Base-by-base conservation (phyloP, 2,329 filamentous ascomycete genomes). In the Aspergillus persii region DNA sequence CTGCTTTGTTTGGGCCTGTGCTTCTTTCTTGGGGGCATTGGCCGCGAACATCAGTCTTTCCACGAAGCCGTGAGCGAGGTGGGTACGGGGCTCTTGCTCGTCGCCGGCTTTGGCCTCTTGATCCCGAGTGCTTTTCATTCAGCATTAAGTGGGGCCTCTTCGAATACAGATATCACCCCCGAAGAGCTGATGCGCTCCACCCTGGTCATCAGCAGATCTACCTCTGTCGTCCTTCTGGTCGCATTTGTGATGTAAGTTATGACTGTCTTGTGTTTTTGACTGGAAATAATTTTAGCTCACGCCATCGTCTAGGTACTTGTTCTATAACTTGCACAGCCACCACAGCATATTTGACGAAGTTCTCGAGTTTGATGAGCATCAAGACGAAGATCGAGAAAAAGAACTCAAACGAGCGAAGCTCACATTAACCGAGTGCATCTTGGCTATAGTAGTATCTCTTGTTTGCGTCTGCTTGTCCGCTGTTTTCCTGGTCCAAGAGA, bases 1-100 rank as follows among this genome's bases (percentile, higher is more conserved):
- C 77, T 96, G 49, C 80, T 96, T 1, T 96, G 91, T 66, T 76
- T 96, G 29, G 92, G 92, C 0, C 70, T 88, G 54, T 95, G 91
- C 72, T 96, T 96, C 79, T 86, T 94, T 61, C 83, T 87, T 26
- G 90, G 90, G 46, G 91, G 92, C 8, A 64, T 94, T 39, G 80
- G 81, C 56, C 84, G 87, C 33, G 81, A 89, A 5, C 85, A 89
- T 64, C 75, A 92, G 65, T 81, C 79, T 15, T 95, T 96, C 70
- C 88, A 89, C 68, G 85, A 89, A 59, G 87, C 87, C 4, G 84
- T 96, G 57, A 90, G 87, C 64, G 92, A 96, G 75, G 89, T 89
- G 7, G 91, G 91, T 18, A 90, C 85, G 51, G 90, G 90, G 1
- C 74, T 96, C 51, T 79, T 96, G 26, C 80, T 96, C 54, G 91